A percentile compares a stretch with the other conserved stretches of the same genome.
Conservation (phyloP, 148 eudicot species). For the Amaranthus palmeri region DNA sequence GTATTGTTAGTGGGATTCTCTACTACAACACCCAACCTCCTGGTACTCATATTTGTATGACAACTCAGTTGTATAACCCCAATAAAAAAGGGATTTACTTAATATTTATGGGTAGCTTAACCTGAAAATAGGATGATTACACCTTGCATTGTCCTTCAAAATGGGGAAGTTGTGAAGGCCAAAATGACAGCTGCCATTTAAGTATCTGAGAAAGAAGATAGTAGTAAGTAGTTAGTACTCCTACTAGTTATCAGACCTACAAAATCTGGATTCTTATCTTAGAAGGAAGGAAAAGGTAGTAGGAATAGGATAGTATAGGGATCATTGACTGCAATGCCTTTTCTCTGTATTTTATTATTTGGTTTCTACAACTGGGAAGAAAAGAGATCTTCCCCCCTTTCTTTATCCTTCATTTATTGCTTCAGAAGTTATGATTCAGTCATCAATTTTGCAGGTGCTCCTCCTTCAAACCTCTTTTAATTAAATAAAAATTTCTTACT, state of each 20-base stretch:
- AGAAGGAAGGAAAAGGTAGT: slow-evolving; percentile 12
- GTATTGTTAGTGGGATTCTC: not conserved
- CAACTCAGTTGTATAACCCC: slow-evolving; percentile 39
- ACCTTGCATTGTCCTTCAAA: no score
- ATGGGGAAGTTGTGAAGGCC: slow-evolving; percentile 5
- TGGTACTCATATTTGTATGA: slow-evolving; percentile 22
- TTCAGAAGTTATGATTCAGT: slow-evolving; percentile 6
- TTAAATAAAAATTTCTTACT: slow-evolving; percentile 9
- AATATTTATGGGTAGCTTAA: not conserved
- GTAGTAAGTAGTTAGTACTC: not conserved
- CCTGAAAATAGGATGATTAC: not conserved
- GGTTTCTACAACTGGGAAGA: not conserved
- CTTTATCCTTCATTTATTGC: slow-evolving; percentile 11
- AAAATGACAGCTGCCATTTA: slow-evolving; percentile 24
- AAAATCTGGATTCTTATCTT: slow-evolving; percentile 14
- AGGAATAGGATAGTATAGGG: slow-evolving; percentile 3
- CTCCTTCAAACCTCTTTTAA: not conserved
- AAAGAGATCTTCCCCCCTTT: slow-evolving; percentile 10
- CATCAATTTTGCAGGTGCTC: not conserved
- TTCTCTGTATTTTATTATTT: slow-evolving; percentile 11
- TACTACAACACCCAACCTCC: slow-evolving; percentile 23
- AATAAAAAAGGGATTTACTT: not conserved
- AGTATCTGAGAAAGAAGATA: slow-evolving; percentile 12
- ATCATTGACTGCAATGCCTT: slow-evolving; percentile 15
- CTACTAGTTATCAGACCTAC: slow-evolving; percentile 16